Evolutionary conservation across 768 basidiomycete species (phyloP), one percentile per base, ranked within the genome.

Genomic region (Lactarius akahatsu): DNA sequence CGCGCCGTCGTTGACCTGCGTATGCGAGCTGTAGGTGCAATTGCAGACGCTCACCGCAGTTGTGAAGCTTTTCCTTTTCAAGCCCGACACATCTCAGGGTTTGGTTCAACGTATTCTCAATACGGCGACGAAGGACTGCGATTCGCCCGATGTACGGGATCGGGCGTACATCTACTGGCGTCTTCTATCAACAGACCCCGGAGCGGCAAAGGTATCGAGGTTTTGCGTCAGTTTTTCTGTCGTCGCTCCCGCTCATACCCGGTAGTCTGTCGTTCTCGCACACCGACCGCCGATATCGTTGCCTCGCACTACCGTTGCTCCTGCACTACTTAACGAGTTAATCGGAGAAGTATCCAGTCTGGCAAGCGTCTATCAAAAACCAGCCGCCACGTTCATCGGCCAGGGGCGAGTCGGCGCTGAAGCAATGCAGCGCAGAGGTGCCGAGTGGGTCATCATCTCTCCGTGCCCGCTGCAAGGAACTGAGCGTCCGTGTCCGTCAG

Each of bases 131-230:
- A 98, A 95, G 74, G 94, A 95, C 71, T 97, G 95, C 71, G 97
- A 99, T 72, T 95, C 91, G 6, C 93, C 97, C 15, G 96, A 98
- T 75, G 93, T 99, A 18, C 85, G 97, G 50, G 97, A 99, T 76
- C 84, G 96, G 58, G 97, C 97, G 1, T 99, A 98, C 74, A 96
- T 98, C 47, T 98, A 98, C 73, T 99, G 97, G 97, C 83, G 97
- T 67, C 74, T 99, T 69, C 76, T 99, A 32, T 96, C 94, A 7
- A 95, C 94, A 63, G 96, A 99, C 76, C 93, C 96, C 1, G 92
- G 86, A 2, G 94, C 96, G 20, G 96, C 97, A 0, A 99, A 98
- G 83, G 95, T 92, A 68, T 58, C 79, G 67, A 38, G 11, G 10
- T 1, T 57, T 26, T 3, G 32, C 65, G 34, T 13, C 16, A 32